These are phyloP conservation scores for Lactarius psammicola DNA, from an alignment of 768 basidiomycete genomes.

Conservation along the genomic window DNA sequence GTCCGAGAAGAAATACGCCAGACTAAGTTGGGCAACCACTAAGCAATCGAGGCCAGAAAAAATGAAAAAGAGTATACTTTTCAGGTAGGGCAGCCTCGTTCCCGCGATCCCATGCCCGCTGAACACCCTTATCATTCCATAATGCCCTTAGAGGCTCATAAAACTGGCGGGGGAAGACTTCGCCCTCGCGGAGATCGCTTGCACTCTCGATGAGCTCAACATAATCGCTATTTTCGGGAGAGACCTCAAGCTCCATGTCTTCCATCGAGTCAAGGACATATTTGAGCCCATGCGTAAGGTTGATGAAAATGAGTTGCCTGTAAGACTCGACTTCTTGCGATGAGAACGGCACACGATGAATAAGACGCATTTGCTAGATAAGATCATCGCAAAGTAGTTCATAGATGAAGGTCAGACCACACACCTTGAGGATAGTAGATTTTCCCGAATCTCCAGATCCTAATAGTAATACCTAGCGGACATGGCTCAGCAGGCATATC, in stretches of 20 bases:
- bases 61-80: conserved; percentile 53
- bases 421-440: conserved; percentile 84
- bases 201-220: conserved; percentile 66
- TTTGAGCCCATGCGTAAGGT: conserved; percentile 82
- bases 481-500: neutral
- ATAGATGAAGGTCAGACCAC: conserved; percentile 9
- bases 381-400: conserved; percentile 4
- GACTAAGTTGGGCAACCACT: conserved; percentile 39
- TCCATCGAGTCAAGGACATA: conserved; percentile 86
- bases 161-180: conserved; percentile 72
- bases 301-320: conserved; percentile 90
- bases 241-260: conserved; percentile 77
- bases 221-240: conserved; percentile 54
- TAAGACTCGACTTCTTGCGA: conserved; percentile 81
- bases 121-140: conserved; percentile 76
- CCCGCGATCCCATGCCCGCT: conserved; percentile 73
- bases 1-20: conserved; percentile 74
- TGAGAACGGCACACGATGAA: conserved; percentile 85
- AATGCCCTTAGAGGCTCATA: conserved; percentile 64
- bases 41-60: conserved; percentile 19
- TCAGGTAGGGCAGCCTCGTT: conserved; percentile 93
- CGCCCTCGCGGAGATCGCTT: conserved; percentile 71
- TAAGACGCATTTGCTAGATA: conserved; percentile 90
- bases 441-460: conserved; percentile 95
- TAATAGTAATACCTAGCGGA: conserved; percentile 70